Percentiles rank a stretch among this genome's conserved stretches.
Conservation (phyloP, 1,284 basidiomycete species). For the Rhodofomes roseus region DNA sequence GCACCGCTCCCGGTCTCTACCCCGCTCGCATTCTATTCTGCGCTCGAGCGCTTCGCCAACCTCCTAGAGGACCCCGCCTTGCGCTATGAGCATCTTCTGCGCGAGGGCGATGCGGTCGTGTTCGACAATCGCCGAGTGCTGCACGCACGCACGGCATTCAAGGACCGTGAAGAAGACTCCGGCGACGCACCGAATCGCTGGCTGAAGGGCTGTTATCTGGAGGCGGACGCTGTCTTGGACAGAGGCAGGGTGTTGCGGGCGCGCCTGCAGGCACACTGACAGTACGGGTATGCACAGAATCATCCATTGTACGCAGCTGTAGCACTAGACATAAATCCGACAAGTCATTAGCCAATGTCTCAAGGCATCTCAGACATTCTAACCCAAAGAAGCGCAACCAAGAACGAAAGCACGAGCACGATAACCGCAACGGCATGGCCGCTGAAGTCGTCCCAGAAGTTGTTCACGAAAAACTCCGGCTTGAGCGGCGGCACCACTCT, state of each 20-base stretch:
- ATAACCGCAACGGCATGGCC: slow-evolving; percentile 10
- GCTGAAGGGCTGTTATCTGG: slow-evolving; percentile 87
- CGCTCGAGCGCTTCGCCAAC: slow-evolving; percentile 61
- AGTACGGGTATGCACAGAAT: neutral
- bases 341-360: neutral
- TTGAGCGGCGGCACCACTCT: slow-evolving; percentile 50
- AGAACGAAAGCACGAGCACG: slow-evolving; percentile 12
- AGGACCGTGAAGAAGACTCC: slow-evolving; percentile 16
- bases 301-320: neutral
- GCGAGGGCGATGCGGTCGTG: slow-evolving; percentile 84
- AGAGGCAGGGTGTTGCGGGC: slow-evolving; percentile 32
- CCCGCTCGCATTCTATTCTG: slow-evolving; percentile 57
- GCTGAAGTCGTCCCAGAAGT: slow-evolving; percentile 63
- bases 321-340: neutral
- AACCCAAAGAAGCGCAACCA: slow-evolving; percentile 2
- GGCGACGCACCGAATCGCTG: slow-evolving; percentile 52
- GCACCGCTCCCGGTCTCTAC: slow-evolving; percentile 63
- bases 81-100: slow-evolving; percentile 65
- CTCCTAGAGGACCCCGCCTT: slow-evolving; percentile 55
- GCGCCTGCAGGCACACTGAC: neutral
- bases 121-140: slow-evolving; percentile 95
- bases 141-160: slow-evolving; percentile 85
- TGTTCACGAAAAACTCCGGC: slow-evolving; percentile 52
- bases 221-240: slow-evolving; percentile 76
- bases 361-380: neutral